Evolutionary conservation across 108 stramenopile species (phyloP).

Genomic region (Skeletonema menzelii): DNA sequence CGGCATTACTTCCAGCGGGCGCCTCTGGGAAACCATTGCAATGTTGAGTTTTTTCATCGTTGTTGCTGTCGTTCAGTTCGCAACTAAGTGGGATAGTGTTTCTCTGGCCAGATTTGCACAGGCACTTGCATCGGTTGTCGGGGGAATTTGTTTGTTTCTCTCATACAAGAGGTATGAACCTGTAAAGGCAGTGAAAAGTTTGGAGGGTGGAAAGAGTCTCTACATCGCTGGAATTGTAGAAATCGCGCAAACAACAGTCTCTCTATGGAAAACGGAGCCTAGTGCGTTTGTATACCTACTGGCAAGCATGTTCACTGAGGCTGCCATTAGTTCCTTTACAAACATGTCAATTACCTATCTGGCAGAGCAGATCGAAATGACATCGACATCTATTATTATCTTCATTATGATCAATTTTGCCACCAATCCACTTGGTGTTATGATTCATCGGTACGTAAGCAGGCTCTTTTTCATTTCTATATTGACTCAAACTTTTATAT

Average conservation of each 20-base stretch:
- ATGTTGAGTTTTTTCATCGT: conserved; percentile 32
- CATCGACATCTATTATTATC: conserved; percentile 11
- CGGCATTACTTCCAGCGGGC: conserved; percentile 27
- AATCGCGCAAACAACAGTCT: conserved; percentile 1
- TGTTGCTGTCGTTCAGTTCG: conserved; percentile 19
- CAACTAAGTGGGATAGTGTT: conserved; percentile 15
- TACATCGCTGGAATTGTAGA: conserved; percentile 21
- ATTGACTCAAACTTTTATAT: neutral
- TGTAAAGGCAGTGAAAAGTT: conserved; percentile 22
- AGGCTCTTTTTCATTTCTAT: neutral
- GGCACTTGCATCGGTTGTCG: conserved; percentile 17
- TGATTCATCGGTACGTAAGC: neutral
- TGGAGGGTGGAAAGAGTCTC: conserved; percentile 21
- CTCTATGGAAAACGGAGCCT: conserved; percentile 26
- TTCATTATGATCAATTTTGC: conserved; percentile 30
- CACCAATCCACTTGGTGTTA: conserved; percentile 21
- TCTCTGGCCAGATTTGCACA: conserved; percentile 15
- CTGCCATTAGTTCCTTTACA: conserved; percentile 11
- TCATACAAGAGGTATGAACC: conserved; percentile 23
- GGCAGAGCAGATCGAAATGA: conserved; percentile 22
- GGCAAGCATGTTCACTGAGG: conserved; percentile 13
- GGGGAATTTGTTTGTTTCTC: conserved; percentile 13
- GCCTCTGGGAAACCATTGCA: conserved; percentile 16
- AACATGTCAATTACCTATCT: conserved; percentile 28
- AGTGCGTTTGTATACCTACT: conserved; percentile 14